These are phyloP conservation scores for Astrephomene gubernaculifera DNA, from an alignment of 139 green algal species.

Conservation along the genomic window DNA sequence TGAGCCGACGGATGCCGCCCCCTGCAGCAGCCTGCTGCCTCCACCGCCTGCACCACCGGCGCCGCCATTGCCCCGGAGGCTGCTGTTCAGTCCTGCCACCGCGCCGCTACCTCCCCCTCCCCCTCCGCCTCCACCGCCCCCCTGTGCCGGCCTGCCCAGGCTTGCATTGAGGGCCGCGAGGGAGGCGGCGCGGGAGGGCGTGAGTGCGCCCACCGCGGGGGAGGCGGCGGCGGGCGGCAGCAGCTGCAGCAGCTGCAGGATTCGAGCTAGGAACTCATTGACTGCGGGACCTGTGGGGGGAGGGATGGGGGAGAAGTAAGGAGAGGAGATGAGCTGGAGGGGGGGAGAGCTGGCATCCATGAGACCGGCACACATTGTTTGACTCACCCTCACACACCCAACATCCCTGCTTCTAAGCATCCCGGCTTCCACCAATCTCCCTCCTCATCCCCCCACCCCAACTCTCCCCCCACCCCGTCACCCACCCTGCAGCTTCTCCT, in stretches of 20 bases:
- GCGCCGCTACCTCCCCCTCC: background rate
- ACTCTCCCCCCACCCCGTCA: background rate
- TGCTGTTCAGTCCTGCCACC: too few relatives aligned
- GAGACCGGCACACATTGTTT: too few relatives aligned
- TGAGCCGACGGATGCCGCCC: background rate
- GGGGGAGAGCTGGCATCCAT: too few relatives aligned
- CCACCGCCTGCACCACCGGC: background rate
- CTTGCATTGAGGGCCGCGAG: background rate
- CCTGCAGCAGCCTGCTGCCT: background rate
- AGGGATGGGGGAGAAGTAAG: too few relatives aligned
- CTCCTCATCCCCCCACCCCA: background rate
- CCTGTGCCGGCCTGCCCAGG: background rate
- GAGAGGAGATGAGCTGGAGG: too few relatives aligned
- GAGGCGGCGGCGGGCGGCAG: background rate
- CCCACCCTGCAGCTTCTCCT: slow-evolving; percentile 30
- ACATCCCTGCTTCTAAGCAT: too few relatives aligned
- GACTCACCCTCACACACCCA: too few relatives aligned
- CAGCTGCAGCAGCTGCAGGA: slow-evolving; percentile 39
- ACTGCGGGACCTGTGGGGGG: slow-evolving; percentile 4
- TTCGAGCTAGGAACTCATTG: slow-evolving; percentile 18
- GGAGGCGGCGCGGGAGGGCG: slow-evolving; percentile 34
- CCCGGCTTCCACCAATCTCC: too few relatives aligned
- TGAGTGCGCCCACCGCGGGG: slow-evolving; percentile 7
- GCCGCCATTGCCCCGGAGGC: background rate
- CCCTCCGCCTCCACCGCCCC: background rate